A percentile compares a stretch with the other conserved stretches of the same genome.
Conservation (phyloP, 108 stramenopile genomes). For the Parmales sp. region DNA sequence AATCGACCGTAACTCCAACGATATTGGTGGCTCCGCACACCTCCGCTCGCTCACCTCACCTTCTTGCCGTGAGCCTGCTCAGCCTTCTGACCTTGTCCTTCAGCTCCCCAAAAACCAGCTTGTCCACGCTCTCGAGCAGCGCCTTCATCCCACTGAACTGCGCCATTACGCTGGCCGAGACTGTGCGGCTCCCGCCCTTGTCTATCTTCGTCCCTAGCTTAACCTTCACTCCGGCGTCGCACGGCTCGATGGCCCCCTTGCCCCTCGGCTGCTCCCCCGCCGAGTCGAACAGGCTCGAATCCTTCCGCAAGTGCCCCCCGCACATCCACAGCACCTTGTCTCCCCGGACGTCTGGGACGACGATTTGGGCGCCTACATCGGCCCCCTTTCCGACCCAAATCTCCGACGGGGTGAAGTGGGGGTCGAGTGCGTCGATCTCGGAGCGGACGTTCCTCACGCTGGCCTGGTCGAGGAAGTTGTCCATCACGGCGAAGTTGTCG, state of each 20-base stretch:
- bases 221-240: conserved; percentile 10
- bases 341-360: conserved; percentile 19
- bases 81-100: not conserved
- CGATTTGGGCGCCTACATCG: conserved; percentile 18
- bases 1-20: too few relatives aligned
- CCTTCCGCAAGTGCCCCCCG: conserved; percentile 15
- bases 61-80: not conserved
- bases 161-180: not conserved
- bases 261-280: not conserved
- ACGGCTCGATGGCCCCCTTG: conserved; percentile 19
- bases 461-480: not conserved
- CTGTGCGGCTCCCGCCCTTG: not conserved
- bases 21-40: too few relatives aligned
- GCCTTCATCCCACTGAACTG: conserved; percentile 11
- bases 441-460: not conserved
- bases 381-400: conserved; percentile 24
- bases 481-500: not conserved
- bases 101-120: conserved; percentile 11
- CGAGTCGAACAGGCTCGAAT: not conserved
- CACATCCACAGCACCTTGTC: conserved; percentile 29
- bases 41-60: too few relatives aligned
- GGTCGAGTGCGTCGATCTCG: conserved; percentile 4
- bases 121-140: conserved; percentile 14
- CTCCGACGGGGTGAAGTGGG: conserved; percentile 18
- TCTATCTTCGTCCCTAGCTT: not conserved